phyloP scores from a whole-genome alignment of 208 protist species.

The Wallacemonas collosoma region DNA sequence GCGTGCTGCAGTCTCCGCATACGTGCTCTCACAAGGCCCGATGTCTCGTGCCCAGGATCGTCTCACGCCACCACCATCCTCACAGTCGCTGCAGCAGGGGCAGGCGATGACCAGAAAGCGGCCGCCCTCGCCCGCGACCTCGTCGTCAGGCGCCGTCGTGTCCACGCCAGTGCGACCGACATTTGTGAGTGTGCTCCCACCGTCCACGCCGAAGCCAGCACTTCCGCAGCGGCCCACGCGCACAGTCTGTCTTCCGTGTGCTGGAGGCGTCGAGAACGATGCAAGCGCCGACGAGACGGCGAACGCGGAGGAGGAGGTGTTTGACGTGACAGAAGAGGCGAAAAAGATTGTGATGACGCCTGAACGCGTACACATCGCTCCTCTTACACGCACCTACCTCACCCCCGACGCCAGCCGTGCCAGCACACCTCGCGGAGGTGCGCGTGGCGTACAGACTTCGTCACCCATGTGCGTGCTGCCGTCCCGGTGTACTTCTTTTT shows the following conservation, averaged over 20 bases:
- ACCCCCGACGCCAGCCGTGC: neutral
- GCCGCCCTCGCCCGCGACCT: too few relatives aligned
- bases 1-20: neutral
- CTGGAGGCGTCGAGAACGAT: neutral
- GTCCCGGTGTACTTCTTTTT: neutral
- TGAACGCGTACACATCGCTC: conserved; percentile 1
- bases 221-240: neutral
- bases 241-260: conserved; percentile 8
- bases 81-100: too few relatives aligned
- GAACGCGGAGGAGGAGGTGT: neutral
- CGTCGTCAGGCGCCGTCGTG: too few relatives aligned
- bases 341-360: neutral
- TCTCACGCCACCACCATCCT: too few relatives aligned
- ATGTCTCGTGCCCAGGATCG: too few relatives aligned
- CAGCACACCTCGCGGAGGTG: neutral
- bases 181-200: too few relatives aligned
- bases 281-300: neutral
- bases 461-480: too few relatives aligned
- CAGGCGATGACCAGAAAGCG: too few relatives aligned
- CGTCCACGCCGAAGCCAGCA: too few relatives aligned
- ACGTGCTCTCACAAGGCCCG: neutral
- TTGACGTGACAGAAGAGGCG: neutral
- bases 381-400: conserved; percentile 10
- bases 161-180: too few relatives aligned
- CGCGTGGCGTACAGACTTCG: too few relatives aligned